These are phyloP conservation scores for Nothomitra cinnamomea DNA, from an alignment of 2,329 filamentous ascomycete species.

Conservation along the genomic window DNA sequence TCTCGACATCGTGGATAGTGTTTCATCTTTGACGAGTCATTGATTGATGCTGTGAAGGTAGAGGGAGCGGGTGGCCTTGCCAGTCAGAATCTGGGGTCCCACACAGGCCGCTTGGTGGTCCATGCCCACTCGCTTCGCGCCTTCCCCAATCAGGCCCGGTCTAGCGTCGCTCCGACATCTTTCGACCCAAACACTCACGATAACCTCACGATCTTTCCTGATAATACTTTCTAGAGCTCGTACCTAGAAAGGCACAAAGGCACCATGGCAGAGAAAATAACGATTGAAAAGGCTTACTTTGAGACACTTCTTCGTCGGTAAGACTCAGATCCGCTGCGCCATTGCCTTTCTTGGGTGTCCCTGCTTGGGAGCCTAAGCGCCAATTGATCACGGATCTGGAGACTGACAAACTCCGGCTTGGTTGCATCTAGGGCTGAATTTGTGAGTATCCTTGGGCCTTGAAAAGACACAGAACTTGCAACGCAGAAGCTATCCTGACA, in stretches of 20 bases:
- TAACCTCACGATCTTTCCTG: no score
- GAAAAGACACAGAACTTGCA: constrained; percentile 4
- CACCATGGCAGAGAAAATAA: constrained; percentile 29
- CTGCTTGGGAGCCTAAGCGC: background rate
- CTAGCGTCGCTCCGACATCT: no score
- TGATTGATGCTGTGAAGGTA: no score
- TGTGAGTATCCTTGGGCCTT: constrained; percentile 21
- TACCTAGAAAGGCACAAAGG: background rate
- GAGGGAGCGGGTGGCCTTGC: no score
- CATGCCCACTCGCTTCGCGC: background rate
- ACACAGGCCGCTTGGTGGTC: no score
- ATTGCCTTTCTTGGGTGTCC: background rate
- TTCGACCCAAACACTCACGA: no score
- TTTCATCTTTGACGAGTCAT: no score
- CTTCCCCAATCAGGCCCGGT: background rate
- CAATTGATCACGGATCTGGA: background rate
- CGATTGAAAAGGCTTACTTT: constrained; percentile 42
- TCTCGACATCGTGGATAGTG: no score
- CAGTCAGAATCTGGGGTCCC: no score
- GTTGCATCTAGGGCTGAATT: constrained; percentile 26
- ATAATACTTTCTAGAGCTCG: background rate
- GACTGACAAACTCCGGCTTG: background rate
- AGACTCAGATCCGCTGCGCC: constrained; percentile 15
- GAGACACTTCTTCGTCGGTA: constrained; percentile 45
- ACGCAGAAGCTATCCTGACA: constrained; percentile 5